Base-by-base conservation (phyloP, 2,329 filamentous ascomycete species). In the Thielaviopsis punctulata region DNA sequence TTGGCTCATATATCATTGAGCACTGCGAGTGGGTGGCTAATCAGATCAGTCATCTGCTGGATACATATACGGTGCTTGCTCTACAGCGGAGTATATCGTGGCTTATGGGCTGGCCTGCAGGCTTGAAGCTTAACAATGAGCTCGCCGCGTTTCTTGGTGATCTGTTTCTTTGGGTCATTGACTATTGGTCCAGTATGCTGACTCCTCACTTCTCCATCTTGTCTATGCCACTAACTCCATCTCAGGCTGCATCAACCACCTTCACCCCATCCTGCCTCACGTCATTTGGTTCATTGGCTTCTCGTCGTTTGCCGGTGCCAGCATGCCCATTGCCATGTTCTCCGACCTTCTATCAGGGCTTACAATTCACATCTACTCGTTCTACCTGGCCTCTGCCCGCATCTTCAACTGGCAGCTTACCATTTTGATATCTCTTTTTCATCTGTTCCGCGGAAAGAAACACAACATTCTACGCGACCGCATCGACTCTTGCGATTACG, bases 371-470 rank as follows among this genome's bases (percentile, higher is more conserved):
- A 95, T 98, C 52, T 95, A 96, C 70, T 94, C 85, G 1, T 98
- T 98, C 65, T 98, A 98, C 66, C 82, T 96, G 53, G 90, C 93
- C 15, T 95, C 89, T 8, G 92, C 92, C 2, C 83, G 92, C 49
- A 96, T 98, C 61, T 98, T 90, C 66, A 88, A 96, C 68, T 98
- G 92, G 92, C 92, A 98, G 67, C 80, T 98, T 56, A 94, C 85
- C 3, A 96, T 98, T 57, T 83, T 98, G 58, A 82, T 90, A 58
- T 96, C 90, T 10, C 79, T 98, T n/a, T 98, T 98, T 66, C 93
- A 98, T 64, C 80, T 98, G 9, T 98, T 98, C 64, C 86, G 90
- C 27, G 93, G 92, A 54, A 96, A 95, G 70, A 98, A 98, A 66
- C 84, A 94, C 63, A 98, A 98, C 59, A 84, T 98, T 15, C 77